Evolutionary conservation across 768 basidiomycete genomes (phyloP).

Genomic region (Psilocybe cubensis): DNA sequence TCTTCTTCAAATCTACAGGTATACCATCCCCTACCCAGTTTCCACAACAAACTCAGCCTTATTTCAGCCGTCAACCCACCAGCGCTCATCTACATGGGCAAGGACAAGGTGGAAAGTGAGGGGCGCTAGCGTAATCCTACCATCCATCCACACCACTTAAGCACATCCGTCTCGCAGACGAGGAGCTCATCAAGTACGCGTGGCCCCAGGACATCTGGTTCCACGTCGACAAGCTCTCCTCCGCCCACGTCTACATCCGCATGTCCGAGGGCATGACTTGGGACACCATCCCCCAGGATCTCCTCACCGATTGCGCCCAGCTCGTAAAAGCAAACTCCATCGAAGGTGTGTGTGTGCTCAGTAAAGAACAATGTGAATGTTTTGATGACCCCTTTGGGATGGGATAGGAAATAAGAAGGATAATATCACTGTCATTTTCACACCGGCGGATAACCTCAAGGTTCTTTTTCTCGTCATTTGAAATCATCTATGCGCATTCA

Average conservation of each 20-base stretch:
- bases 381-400: conserved; percentile 4
- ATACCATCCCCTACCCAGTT: not conserved
- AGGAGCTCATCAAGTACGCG: conserved; percentile 92
- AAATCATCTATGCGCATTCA: not conserved
- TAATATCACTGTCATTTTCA: conserved; percentile 91
- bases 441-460: conserved; percentile 91
- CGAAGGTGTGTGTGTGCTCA: conserved; percentile 59
- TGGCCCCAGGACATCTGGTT: conserved; percentile 93
- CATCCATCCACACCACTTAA: conserved; percentile 19
- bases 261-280: conserved; percentile 82
- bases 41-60: conserved; percentile 10
- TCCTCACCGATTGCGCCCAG: conserved; percentile 88
- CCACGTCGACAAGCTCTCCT: conserved; percentile 97
- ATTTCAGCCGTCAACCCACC: conserved; percentile 61
- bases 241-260: conserved; percentile 96
- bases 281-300: conserved; percentile 82
- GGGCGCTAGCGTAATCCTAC: conserved; percentile 14
- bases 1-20: conserved; percentile 55
- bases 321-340: conserved; percentile 98
- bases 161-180: conserved; percentile 59
- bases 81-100: conserved; percentile 88
- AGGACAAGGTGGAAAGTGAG: conserved; percentile 95
- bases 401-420: conserved; percentile 91
- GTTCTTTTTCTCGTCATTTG: conserved; percentile 39
- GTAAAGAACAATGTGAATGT: not conserved